Evolutionary conservation across 257 asterid genomes (phyloP), one percentile per base, ranked within the genome.

Genomic region (Nyctanthes arbortristis): DNA sequence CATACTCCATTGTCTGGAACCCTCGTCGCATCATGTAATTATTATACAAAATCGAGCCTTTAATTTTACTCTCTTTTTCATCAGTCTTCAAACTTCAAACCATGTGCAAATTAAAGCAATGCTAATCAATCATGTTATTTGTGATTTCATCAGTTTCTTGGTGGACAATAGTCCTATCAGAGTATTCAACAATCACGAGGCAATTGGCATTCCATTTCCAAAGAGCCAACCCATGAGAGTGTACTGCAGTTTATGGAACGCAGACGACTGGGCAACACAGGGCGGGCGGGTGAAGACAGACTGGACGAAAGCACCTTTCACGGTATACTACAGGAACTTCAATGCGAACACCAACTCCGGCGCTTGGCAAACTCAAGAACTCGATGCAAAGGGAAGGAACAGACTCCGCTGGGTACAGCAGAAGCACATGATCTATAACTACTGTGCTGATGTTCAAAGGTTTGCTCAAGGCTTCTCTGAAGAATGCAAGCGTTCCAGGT

Each of bases 1-100:
- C 78, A 0, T 77, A 77, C 35, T 67, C 78, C 31, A 77, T 77
- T 35, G 52, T 72, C 7, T 77, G 81, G 81, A 77, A 63, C 68
- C 63, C 75, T 36, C 64, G 56, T 20, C 52, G 72, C 25, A 63
- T 77, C 61, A 77, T 77, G 81, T 77, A 68, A n/a, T n/a, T n/a
- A 54, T 57, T 11, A 20, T 16, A n/a, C 3, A 14, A n/a, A n/a
- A n/a, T n/a, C n/a, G n/a, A n/a, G n/a, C n/a, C n/a, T n/a, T n/a
- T n/a, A n/a, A n/a, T n/a, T n/a, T n/a, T n/a, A n/a, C n/a, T n/a
- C n/a, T n/a, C n/a, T n/a, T n/a, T n/a, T n/a, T n/a, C n/a, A n/a
- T n/a, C n/a, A n/a, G n/a, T n/a, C n/a, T n/a, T n/a, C n/a, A n/a
- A n/a, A n/a, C n/a, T n/a, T n/a, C n/a, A n/a, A n/a, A n/a, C n/a